These are phyloP conservation scores for Chrysanthemum seticuspe DNA, from an alignment of 129 eudicot genomes.

Conservation along the genomic window DNA sequence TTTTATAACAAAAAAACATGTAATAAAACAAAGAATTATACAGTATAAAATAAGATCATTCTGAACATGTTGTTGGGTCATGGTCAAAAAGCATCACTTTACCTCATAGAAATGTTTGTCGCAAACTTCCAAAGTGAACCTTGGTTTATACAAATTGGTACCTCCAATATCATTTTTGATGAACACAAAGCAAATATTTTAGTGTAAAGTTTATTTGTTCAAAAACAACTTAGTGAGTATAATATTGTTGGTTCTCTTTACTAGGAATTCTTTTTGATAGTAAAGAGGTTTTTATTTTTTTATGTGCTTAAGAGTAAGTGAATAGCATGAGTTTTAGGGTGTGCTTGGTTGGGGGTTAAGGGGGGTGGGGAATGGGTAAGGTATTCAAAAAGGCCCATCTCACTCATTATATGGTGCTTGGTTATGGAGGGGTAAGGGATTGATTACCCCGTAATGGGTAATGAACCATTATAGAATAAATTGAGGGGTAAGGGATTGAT, in stretches of 20 bases:
- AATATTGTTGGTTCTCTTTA: not conserved
- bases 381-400: no score
- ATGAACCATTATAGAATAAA: no score
- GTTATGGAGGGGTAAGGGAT: no score
- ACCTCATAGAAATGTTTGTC: constrained; percentile 13
- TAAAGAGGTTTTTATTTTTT: not conserved
- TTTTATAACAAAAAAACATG: not conserved
- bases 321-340: no score
- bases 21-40: not conserved
- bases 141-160: constrained; percentile 15
- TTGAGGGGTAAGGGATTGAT: no score
- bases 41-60: not conserved
- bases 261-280: not conserved
- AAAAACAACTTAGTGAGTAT: not conserved
- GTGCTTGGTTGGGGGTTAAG: no score
- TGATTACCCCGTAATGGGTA: no score
- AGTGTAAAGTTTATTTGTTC: not conserved
- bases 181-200: not conserved
- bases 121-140: constrained; percentile 24
- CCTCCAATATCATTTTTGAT: constrained; percentile 9
- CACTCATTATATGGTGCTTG: no score
- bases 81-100: constrained; percentile 33
- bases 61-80: constrained; percentile 9
- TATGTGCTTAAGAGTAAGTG: no score
- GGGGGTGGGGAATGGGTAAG: no score